Percentiles rank a stretch among this genome's conserved stretches.
Conservation (phyloP, 495 filamentous ascomycete species). For the Podospora anserina region DNA sequence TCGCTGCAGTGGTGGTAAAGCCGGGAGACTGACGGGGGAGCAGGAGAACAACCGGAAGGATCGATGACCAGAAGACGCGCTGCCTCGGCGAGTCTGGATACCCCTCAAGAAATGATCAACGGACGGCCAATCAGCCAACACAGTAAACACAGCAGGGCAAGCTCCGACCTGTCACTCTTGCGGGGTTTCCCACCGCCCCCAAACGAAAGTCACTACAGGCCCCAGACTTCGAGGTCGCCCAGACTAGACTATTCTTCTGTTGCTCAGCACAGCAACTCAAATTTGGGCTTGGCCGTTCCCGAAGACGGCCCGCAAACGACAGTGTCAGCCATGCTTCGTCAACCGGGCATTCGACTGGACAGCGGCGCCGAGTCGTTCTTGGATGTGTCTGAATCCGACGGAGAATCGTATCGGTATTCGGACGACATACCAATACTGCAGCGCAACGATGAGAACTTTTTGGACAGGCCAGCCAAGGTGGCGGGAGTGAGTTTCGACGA, state of each 20-base stretch:
- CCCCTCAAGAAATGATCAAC: slow-evolving; percentile 40
- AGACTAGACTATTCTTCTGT: slow-evolving; percentile 29
- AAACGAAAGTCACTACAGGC: slow-evolving; percentile 35
- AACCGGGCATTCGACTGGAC: slow-evolving; percentile 45
- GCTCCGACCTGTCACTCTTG: slow-evolving; percentile 59
- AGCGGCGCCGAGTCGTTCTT: slow-evolving; percentile 51
- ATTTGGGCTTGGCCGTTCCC: slow-evolving; percentile 24
- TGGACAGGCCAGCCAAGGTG: slow-evolving; percentile 50
- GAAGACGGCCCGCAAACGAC: slow-evolving; percentile 40
- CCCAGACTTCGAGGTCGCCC: slow-evolving; percentile 30
- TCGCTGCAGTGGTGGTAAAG: background rate
- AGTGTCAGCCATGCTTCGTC: slow-evolving; percentile 45
- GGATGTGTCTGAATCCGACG: slow-evolving; percentile 59
- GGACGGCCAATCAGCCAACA: slow-evolving; percentile 51
- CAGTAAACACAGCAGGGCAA: slow-evolving; percentile 60
- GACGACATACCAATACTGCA: slow-evolving; percentile 61
- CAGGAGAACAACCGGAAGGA: slow-evolving; percentile 25
- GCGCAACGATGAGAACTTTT: slow-evolving; percentile 49
- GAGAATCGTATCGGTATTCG: slow-evolving; percentile 51
- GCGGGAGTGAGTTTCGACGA: slow-evolving; percentile 77
- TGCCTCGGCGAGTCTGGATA: slow-evolving; percentile 53
- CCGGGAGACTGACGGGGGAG: background rate
- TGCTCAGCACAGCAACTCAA: slow-evolving; percentile 18
- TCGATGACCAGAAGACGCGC: slow-evolving; percentile 39
- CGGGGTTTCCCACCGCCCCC: slow-evolving; percentile 38